phyloP scores from a whole-genome alignment of 2,329 filamentous ascomycete genomes.

The Stemphylium vesicarium region DNA sequence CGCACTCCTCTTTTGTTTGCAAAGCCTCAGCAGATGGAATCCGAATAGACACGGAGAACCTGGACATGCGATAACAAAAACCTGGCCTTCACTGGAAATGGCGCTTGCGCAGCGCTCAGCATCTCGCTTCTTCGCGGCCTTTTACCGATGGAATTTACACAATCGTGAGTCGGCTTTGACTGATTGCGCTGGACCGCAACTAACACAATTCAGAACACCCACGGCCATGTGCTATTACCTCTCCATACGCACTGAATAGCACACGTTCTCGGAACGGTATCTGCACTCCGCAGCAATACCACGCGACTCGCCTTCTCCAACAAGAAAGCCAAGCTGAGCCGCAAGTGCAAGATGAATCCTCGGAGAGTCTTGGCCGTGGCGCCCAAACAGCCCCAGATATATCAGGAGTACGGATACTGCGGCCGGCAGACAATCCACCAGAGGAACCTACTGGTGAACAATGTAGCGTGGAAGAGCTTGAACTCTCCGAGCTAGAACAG shows the following conservation, averaged over 20 bases:
- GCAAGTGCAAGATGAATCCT: conserved; percentile 5
- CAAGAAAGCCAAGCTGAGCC: conserved; percentile 12
- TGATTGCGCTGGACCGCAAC: neutral
- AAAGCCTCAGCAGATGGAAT: neutral
- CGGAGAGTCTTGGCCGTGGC: neutral
- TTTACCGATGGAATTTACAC: conserved; percentile 52
- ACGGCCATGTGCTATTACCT: conserved; percentile 6
- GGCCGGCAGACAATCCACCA: neutral
- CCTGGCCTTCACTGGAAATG: conserved; percentile 14
- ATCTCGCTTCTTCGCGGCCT: conserved; percentile 52
- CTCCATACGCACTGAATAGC: neutral
- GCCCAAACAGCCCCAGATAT: neutral
- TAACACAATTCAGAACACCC: conserved; percentile 20
- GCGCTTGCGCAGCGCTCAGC: conserved; percentile 28
- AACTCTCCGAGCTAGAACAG: conserved; percentile 4
- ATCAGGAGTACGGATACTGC: neutral
- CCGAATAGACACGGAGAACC: neutral
- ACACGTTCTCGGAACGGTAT: neutral
- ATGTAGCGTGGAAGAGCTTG: neutral
- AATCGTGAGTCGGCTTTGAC: conserved; percentile 28
- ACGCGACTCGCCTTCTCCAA: conserved; percentile 16
- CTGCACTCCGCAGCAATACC: conserved; percentile 12
- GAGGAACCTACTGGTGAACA: conserved; percentile 2
- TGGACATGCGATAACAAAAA: neutral
- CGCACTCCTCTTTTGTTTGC: neutral